Evolutionary conservation across 495 filamentous ascomycete genomes (phyloP).

Genomic region (Penicillium waksmanii): DNA sequence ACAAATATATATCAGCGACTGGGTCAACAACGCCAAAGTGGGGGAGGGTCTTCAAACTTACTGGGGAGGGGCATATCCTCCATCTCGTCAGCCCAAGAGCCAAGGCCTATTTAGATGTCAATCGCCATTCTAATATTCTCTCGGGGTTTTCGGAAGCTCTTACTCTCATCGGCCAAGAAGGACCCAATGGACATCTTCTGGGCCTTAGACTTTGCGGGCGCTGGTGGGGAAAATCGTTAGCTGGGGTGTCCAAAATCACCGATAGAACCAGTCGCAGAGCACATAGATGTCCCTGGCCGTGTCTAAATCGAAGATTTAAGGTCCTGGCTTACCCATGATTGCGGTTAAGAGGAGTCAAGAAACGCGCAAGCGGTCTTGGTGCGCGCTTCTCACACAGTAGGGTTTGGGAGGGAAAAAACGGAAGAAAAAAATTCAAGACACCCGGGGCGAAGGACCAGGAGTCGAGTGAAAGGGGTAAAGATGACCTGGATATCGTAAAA

Average conservation of each 20-base stretch:
- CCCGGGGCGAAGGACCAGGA: slow-evolving; percentile 20
- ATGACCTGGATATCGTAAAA: slow-evolving; percentile 18
- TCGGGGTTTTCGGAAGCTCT: slow-evolving; percentile 33
- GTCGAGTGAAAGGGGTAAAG: slow-evolving; percentile 13
- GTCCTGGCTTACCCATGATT: slow-evolving; percentile 80
- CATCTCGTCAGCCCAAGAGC: slow-evolving; percentile 99
- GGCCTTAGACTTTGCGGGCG: slow-evolving; percentile 81
- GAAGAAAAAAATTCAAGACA: slow-evolving; percentile 25
- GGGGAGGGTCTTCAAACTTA: slow-evolving; percentile 49
- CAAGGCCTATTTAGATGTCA: slow-evolving; percentile 65
- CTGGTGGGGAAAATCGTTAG: slow-evolving; percentile 48
- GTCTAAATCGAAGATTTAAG: background rate
- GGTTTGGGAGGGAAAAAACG: slow-evolving; percentile 21
- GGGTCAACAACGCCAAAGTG: slow-evolving; percentile 12
- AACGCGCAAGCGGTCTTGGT: slow-evolving; percentile 51
- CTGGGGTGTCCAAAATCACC: slow-evolving; percentile 6
- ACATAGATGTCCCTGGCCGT: background rate
- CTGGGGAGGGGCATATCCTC: slow-evolving; percentile 77
- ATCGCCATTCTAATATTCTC: slow-evolving; percentile 32
- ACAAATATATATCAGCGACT: slow-evolving; percentile 10
- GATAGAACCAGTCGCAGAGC: background rate
- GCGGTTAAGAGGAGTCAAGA: slow-evolving; percentile 54
- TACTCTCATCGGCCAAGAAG: slow-evolving; percentile 88
- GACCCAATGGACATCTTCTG: slow-evolving; percentile 93
- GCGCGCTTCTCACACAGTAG: slow-evolving; percentile 47